phyloP scores from a whole-genome alignment of 2,329 filamentous ascomycete species.

The Apiospora hydei region DNA sequence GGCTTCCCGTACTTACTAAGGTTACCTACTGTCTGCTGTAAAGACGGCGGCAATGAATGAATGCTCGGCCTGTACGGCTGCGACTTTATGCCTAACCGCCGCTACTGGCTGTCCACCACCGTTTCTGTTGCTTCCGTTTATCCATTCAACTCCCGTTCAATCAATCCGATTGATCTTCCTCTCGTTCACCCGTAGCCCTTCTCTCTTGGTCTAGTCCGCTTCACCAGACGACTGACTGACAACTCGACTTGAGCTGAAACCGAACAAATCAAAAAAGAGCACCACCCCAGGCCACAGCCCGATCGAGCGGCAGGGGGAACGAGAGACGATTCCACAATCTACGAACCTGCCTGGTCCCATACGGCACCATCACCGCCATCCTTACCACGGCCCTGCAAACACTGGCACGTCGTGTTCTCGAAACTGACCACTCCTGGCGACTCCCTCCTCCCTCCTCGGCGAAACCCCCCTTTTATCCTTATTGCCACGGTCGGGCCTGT shows the following conservation, averaged over 20 bases:
- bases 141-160: constrained; percentile 5
- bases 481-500: constrained; percentile 2
- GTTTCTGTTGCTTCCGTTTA: constrained; percentile 11
- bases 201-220: not conserved
- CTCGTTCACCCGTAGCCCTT: constrained; percentile 8
- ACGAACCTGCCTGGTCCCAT: constrained; percentile 15
- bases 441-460: constrained; percentile 1
- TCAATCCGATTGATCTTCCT: not conserved
- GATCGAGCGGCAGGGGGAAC: not conserved
- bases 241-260: constrained; percentile 10
- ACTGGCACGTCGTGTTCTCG: constrained; percentile 3
- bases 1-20: not conserved
- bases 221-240: not conserved
- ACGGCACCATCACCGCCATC: constrained; percentile 19
- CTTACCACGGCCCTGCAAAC: constrained; percentile 8
- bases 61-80: constrained; percentile 12
- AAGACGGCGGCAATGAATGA: not conserved
- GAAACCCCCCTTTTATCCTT: constrained; percentile 5
- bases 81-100: constrained; percentile 18
- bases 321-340: constrained; percentile 20
- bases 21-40: not conserved
- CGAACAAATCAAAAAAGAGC: not conserved
- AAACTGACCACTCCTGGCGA: constrained; percentile 10
- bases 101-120: constrained; percentile 9
- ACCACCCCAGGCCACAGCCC: constrained; percentile 12